Percentiles rank a stretch among this genome's conserved stretches.
phyloP scores from a whole-genome alignment of 345 rosid species.

The Eucalyptus sp. region DNA sequence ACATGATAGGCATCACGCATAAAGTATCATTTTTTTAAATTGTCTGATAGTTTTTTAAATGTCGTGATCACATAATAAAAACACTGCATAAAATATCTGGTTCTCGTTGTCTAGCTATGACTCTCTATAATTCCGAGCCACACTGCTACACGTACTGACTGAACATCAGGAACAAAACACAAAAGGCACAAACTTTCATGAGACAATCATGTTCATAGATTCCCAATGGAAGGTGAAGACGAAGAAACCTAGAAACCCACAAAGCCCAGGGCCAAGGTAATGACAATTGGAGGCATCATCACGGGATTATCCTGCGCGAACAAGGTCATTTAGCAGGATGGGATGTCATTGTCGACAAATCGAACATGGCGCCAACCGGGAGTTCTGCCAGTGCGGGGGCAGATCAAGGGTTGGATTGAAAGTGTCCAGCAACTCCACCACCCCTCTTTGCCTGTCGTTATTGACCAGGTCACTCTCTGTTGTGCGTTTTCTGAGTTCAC shows the following conservation, averaged over 20 bases:
- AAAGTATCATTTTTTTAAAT: too few species aligned
- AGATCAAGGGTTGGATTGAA: neutral
- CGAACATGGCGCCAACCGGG: neutral
- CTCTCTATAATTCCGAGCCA: neutral
- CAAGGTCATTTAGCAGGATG: neutral
- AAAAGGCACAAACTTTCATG: neutral
- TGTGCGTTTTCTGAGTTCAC: neutral
- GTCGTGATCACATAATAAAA: neutral
- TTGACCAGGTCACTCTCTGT: neutral
- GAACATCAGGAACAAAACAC: neutral
- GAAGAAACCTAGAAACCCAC: neutral
- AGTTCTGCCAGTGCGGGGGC: slow-evolving; percentile 1
- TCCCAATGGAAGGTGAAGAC: too few species aligned
- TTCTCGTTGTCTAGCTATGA: neutral
- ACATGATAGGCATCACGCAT: too few species aligned
- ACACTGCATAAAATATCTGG: too few species aligned
- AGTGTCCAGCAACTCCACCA: neutral
- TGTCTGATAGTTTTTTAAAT: neutral
- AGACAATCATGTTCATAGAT: neutral
- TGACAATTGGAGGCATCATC: slow-evolving; percentile 11
- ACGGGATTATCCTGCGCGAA: neutral
- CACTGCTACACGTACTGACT: neutral
- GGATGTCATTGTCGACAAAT: neutral
- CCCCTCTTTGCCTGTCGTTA: neutral
- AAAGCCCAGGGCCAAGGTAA: neutral